Conservation (phyloP, 1,284 basidiomycete species). For the Xerocomus minutiporus region DNA sequence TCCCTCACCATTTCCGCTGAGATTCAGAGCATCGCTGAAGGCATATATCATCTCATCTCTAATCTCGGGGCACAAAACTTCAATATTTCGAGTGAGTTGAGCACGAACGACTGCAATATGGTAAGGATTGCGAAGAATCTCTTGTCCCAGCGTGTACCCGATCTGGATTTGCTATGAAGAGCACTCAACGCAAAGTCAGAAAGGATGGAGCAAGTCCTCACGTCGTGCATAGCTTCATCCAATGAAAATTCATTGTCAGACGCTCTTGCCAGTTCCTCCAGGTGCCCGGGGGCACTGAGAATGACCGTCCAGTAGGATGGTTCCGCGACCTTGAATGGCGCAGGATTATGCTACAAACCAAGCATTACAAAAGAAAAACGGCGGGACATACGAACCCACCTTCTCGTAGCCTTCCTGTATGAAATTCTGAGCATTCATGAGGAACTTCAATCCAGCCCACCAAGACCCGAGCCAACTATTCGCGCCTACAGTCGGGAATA, state of each 20-base stretch:
- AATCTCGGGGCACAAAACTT: slow-evolving; percentile 24
- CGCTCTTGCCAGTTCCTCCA: slow-evolving; percentile 41
- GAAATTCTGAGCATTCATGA: slow-evolving; percentile 3
- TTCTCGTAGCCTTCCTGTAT: slow-evolving; percentile 23
- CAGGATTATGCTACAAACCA: slow-evolving; percentile 14
- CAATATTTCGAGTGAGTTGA: slow-evolving; percentile 32
- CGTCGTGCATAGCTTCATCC: slow-evolving; percentile 33
- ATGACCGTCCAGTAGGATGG: slow-evolving; percentile 40
- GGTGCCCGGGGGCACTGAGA: slow-evolving; percentile 31
- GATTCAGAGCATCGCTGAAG: slow-evolving; percentile 25
- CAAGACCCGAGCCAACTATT: slow-evolving; percentile 18
- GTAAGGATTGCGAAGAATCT: slow-evolving; percentile 25
- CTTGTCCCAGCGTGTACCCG: slow-evolving; percentile 28
- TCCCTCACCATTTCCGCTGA: slow-evolving; percentile 14
- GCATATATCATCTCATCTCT: slow-evolving; percentile 32
- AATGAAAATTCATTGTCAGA: slow-evolving; percentile 39
- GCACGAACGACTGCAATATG: slow-evolving; percentile 23
- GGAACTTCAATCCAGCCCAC: slow-evolving; percentile 12
- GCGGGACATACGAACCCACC: too few relatives aligned
- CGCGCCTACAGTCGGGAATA: slow-evolving; percentile 13
- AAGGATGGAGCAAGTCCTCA: slow-evolving; percentile 10
- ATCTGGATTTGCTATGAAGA: slow-evolving; percentile 17
- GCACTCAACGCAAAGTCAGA: background rate
- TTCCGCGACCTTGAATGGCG: slow-evolving; percentile 40
- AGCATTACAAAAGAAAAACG: too few relatives aligned